phyloP scores from a whole-genome alignment of 2,329 filamentous ascomycete genomes.

The Penicillium sclerotiorum region DNA sequence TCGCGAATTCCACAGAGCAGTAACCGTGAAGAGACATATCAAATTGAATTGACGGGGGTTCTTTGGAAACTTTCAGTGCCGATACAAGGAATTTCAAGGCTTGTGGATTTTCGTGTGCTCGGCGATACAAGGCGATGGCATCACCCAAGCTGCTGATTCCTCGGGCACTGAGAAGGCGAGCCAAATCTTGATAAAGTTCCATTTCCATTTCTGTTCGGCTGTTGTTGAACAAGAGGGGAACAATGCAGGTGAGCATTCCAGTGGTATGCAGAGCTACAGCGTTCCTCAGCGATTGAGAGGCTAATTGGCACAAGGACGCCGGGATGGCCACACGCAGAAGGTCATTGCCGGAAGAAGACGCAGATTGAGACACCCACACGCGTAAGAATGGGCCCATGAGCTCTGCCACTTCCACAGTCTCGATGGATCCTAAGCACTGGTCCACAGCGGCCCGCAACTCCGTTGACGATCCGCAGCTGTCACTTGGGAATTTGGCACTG shows the following conservation, averaged over 20 bases:
- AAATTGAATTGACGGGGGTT: constrained; percentile 88
- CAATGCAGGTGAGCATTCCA: constrained; percentile 67
- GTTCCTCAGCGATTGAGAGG: constrained; percentile 68
- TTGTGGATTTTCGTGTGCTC: constrained; percentile 54
- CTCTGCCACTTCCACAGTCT: constrained; percentile 47
- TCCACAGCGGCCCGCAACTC: constrained; percentile 35
- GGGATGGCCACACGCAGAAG: constrained; percentile 61
- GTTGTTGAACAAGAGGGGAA: constrained; percentile 64
- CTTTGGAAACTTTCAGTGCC: constrained; percentile 72
- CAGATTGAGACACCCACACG: constrained; percentile 62
- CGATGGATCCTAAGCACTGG: constrained; percentile 42
- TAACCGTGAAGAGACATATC: constrained; percentile 87
- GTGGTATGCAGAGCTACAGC: constrained; percentile 71
- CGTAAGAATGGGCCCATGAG: constrained; percentile 42
- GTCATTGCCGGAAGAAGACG: constrained; percentile 49
- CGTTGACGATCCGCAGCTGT: constrained; percentile 15
- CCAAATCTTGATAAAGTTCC: constrained; percentile 65
- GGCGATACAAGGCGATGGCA: constrained; percentile 72
- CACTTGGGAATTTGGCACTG: constrained; percentile 31
- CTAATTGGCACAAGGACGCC: constrained; percentile 62
- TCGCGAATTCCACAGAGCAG: constrained; percentile 85
- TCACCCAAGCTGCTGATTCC: constrained; percentile 82
- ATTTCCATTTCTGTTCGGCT: constrained; percentile 59
- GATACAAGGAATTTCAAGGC: constrained; percentile 71
- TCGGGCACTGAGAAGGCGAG: constrained; percentile 68